These are phyloP conservation scores for Chaetomium cochliodes DNA, from an alignment of 495 filamentous ascomycete species.

Conservation along the genomic window DNA sequence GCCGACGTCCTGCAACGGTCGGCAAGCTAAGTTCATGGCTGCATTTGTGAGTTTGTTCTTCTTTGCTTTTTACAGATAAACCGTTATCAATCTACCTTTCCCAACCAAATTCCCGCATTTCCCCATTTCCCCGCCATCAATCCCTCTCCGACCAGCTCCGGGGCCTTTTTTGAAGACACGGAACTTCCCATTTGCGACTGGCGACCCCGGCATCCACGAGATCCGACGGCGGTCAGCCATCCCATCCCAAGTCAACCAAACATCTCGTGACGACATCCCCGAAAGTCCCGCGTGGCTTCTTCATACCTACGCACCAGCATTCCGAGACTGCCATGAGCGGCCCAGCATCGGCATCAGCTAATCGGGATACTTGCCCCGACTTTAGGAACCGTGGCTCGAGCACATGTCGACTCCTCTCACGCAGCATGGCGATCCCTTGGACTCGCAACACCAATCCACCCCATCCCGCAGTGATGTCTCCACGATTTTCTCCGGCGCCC, in stretches of 20 bases:
- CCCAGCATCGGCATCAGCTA: slow-evolving; percentile 21
- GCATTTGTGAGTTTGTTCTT: slow-evolving; percentile 45
- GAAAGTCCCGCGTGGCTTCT: background rate
- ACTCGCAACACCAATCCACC: slow-evolving; percentile 28
- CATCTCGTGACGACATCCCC: no score
- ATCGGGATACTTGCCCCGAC: slow-evolving; percentile 22
- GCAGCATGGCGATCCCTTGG: slow-evolving; percentile 39
- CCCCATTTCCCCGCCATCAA: background rate
- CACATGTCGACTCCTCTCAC: slow-evolving; percentile 49
- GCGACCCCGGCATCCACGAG: background rate
- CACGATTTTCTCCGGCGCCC: slow-evolving; percentile 27
- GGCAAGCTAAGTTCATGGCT: slow-evolving; percentile 42
- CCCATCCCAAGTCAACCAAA: background rate
- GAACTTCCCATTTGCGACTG: background rate
- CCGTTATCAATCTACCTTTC: background rate
- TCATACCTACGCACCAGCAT: background rate
- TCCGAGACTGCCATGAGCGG: slow-evolving; percentile 12
- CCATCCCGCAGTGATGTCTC: slow-evolving; percentile 35
- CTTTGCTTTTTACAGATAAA: slow-evolving; percentile 10
- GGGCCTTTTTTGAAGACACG: background rate
- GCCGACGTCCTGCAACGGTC: slow-evolving; percentile 5
- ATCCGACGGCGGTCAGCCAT: slow-evolving; percentile 1
- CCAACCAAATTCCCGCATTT: background rate
- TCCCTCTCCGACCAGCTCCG: background rate
- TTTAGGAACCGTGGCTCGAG: slow-evolving; percentile 50